These are phyloP conservation scores for Austroboletus eburneus DNA, from an alignment of 768 basidiomycete species.

Conservation along the genomic window DNA sequence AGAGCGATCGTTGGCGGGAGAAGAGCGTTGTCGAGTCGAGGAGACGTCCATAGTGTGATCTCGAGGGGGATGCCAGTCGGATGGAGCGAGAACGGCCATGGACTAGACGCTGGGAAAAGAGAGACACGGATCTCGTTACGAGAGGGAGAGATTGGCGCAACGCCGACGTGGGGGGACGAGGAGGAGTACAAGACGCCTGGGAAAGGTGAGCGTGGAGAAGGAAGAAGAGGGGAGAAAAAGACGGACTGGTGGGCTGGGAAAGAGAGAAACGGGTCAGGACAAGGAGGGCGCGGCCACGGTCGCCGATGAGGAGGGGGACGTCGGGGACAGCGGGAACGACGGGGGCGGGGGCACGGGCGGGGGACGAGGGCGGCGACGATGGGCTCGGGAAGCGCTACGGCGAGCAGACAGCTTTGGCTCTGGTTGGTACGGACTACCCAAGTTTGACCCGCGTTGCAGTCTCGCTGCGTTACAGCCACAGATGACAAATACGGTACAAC, in stretches of 20 bases:
- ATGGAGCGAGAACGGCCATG: conserved; percentile 78
- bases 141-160: not conserved
- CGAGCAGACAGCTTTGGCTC: too few relatives aligned
- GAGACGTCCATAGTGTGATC: conserved; percentile 47
- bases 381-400: too few relatives aligned
- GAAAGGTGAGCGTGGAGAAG: too few relatives aligned
- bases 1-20: conserved; percentile 43
- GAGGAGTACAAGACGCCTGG: too few relatives aligned
- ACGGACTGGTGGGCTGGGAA: not conserved
- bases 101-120: conserved; percentile 19
- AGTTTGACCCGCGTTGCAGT: too few relatives aligned
- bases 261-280: conserved; percentile 3
- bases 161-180: too few relatives aligned
- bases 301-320: not conserved
- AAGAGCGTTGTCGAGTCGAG: conserved; percentile 51
- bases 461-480: conserved; percentile 14
- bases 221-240: too few relatives aligned
- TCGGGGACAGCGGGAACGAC: too few relatives aligned
- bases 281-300: not conserved
- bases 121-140: conserved; percentile 7
- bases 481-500: conserved; percentile 14
- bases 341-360: not conserved
- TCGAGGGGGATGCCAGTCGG: conserved; percentile 70
- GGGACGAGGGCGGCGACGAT: not conserved
- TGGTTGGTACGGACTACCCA: too few relatives aligned